These are phyloP conservation scores for Kuraishia ogatae DNA, from an alignment of 805 yeast genomes.

Conservation along the genomic window DNA sequence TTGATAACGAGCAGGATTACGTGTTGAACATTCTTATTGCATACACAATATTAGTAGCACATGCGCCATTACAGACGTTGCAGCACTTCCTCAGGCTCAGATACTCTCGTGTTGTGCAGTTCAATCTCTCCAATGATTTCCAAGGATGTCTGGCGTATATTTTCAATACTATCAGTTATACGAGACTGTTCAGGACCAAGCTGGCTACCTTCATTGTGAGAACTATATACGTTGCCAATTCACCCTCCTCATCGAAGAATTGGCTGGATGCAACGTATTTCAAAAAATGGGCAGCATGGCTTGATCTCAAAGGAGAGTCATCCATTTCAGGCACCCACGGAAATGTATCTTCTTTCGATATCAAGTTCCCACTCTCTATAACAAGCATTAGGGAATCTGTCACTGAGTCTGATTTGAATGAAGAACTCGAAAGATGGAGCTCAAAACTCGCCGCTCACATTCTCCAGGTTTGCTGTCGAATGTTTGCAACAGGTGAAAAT, in stretches of 20 bases:
- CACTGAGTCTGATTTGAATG: conserved; percentile 5
- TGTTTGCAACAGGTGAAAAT: conserved; percentile 6
- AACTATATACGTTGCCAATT: conserved; percentile 11
- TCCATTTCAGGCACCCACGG: neutral
- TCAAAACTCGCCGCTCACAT: conserved; percentile 10
- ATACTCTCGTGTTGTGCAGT: conserved; percentile 5
- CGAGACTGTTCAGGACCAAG: conserved; percentile 14
- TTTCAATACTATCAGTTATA: conserved; percentile 19
- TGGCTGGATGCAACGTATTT: conserved; percentile 19
- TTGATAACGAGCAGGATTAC: conserved; percentile 22
- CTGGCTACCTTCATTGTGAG: conserved; percentile 13
- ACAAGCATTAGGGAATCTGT: conserved; percentile 8
- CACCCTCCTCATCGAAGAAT: conserved; percentile 8
- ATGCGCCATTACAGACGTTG: conserved; percentile 13
- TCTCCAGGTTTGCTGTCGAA: conserved; percentile 2
- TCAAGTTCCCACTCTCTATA: conserved; percentile 12
- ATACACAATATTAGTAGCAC: conserved; percentile 12
- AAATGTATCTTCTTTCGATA: conserved; percentile 6
- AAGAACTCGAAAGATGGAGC: conserved; percentile 13
- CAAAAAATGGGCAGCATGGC: conserved; percentile 20
- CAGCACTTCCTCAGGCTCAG: conserved; percentile 16
- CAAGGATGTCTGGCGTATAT: conserved; percentile 17
- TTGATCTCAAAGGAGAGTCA: conserved; percentile 8
- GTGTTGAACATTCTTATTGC: conserved; percentile 16
- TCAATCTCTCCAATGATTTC: conserved; percentile 12